Evolutionary conservation across 2,329 filamentous ascomycete genomes (phyloP), one percentile per base, ranked within the genome.

Genomic region (Ilyonectria mors-panacis): DNA sequence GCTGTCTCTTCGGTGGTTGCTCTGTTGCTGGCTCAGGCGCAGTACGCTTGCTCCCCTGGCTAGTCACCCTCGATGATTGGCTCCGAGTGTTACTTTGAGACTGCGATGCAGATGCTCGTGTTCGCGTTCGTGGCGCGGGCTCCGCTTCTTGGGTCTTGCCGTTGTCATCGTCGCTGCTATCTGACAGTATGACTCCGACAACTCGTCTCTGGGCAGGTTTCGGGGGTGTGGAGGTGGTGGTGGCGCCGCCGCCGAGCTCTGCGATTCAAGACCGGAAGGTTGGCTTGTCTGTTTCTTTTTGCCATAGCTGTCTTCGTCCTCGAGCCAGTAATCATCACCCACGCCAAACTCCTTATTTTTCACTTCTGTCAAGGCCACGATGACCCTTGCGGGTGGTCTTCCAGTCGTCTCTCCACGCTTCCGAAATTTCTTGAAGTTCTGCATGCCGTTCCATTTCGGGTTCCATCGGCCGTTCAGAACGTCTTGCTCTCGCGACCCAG

Each of bases 341-440:
- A 94, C 87, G 2, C 93, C 93, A 75, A 91, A 92, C 42, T 89
- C 89, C 73, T 93, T 93, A 55, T 86, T 87, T 75, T 89, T 89
- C 23, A 91, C 92, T 78, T 94, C 91, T 70, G 93, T 89, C 4
- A 97, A 82, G 0, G 86, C 82, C 4, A 97, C 89, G 44, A 97
- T 92, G 37, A 93, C 82, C 61, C 82, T 83, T 30, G 82, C 79
- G 2, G 81, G 78, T 3, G 81, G 78, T 17, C 86, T 78, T 6
- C 86, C 82, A 2, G 75, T 69, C 6, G 71, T 71, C 21, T 87
- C 87, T 26, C 88, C 91, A 59, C 88, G 85, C 61, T 85, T 86
- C 23, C 87, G 86, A 77, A 99, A 99, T 74, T 90, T 93, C 80
- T 99, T 99, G 83, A 97, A 99, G 77, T 99, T 98, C 80, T 94